Conservation (phyloP, 2,329 filamentous ascomycete species). For the Kalmusia sp. region DNA sequence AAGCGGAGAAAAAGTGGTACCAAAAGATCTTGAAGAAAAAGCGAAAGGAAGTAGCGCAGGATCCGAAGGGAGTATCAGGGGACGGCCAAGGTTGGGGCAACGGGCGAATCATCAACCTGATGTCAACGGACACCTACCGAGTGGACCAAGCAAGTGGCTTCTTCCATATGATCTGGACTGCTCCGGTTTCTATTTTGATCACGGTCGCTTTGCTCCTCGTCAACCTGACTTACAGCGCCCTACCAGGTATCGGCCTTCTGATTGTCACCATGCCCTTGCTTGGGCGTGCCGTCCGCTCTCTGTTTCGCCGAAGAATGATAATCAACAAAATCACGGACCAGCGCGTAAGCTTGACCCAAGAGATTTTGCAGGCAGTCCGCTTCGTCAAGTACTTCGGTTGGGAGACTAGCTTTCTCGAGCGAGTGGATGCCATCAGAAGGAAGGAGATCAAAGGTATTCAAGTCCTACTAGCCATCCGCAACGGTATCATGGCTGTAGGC, state of each 20-base stretch:
- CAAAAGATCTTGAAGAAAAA: constrained; percentile 54
- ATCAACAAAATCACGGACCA: constrained; percentile 97
- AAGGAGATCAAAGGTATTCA: constrained; percentile 87
- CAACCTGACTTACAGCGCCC: constrained; percentile 88
- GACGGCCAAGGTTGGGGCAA: constrained; percentile 90
- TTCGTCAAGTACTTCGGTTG: constrained; percentile 98
- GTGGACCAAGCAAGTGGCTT: constrained; percentile 87
- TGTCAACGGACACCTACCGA: constrained; percentile 95
- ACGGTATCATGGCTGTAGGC: constrained; percentile 82
- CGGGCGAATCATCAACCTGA: constrained; percentile 87
- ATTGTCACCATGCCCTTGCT: constrained; percentile 79
- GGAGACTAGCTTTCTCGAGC: constrained; percentile 84
- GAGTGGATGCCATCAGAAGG: constrained; percentile 75
- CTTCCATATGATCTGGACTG: constrained; percentile 91
- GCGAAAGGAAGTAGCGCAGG: constrained; percentile 49
- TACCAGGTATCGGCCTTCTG: constrained; percentile 85
- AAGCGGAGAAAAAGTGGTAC: constrained; percentile 60
- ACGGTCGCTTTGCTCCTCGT: constrained; percentile 81
- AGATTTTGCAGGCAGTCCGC: constrained; percentile 87
- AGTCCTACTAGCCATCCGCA: constrained; percentile 79
- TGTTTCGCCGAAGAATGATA: constrained; percentile 75
- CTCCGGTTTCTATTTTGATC: constrained; percentile 78
- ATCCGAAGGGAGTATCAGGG: constrained; percentile 61
- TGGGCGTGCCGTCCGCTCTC: constrained; percentile 75
- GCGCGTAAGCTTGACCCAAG: constrained; percentile 87